Evolutionary conservation across 768 basidiomycete genomes (phyloP).

Genomic region (Wakefieldia striispora): DNA sequence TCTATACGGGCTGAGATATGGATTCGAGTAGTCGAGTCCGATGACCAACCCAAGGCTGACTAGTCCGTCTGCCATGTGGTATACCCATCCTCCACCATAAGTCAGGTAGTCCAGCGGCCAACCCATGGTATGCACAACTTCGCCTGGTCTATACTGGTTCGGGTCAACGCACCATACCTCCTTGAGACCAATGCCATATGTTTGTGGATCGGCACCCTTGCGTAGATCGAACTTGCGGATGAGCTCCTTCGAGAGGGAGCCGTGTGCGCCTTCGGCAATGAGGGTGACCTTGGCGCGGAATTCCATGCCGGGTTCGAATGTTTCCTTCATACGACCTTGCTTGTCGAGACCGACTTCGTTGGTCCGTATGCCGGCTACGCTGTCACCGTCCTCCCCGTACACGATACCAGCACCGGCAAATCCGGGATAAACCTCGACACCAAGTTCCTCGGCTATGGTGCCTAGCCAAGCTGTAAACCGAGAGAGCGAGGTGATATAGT

Average conservation of each 20-base stretch:
- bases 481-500: conserved; percentile 90
- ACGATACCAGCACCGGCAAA: conserved; percentile 90
- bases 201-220: conserved; percentile 73
- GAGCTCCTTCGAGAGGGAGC: conserved; percentile 80
- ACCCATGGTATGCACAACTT: conserved; percentile 92
- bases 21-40: conserved; percentile 93
- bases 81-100: conserved; percentile 86
- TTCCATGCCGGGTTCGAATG: conserved; percentile 95
- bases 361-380: conserved; percentile 70
- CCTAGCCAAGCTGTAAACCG: conserved; percentile 89
- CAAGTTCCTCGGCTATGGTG: conserved; percentile 76
- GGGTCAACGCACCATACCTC: conserved; percentile 92
- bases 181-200: conserved; percentile 94
- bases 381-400: conserved; percentile 49
- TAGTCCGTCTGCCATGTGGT: conserved; percentile 92
- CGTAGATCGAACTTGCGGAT: conserved; percentile 74
- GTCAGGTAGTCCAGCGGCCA: conserved; percentile 85
- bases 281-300: conserved; percentile 91
- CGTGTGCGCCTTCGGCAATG: conserved; percentile 94
- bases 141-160: conserved; percentile 56
- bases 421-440: conserved; percentile 95
- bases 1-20: conserved; percentile 86
- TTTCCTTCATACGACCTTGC: conserved; percentile 70
- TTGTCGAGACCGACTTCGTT: conserved; percentile 93
- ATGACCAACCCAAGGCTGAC: conserved; percentile 90